These are phyloP conservation scores for Boletus coccyginus DNA, from an alignment of 768 basidiomycete species.

Conservation along the genomic window DNA sequence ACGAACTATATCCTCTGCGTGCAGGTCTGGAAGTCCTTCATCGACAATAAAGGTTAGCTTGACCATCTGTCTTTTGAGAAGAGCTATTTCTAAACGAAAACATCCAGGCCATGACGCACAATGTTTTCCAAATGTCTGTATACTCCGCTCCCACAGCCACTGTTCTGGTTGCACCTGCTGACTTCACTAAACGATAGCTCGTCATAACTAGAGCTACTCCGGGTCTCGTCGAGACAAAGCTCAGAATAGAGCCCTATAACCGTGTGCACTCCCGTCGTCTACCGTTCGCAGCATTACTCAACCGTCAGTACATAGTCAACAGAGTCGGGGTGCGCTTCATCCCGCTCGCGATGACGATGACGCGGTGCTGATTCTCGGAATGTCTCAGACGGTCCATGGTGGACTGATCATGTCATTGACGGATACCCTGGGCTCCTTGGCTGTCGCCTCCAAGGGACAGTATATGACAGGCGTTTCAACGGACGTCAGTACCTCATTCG, in stretches of 20 bases:
- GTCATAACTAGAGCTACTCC: constrained; percentile 64
- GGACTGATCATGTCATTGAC: constrained; percentile 80
- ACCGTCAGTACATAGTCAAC: constrained; percentile 54
- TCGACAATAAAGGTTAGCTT: constrained; percentile 64
- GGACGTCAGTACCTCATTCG: constrained; percentile 75
- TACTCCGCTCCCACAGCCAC: background rate
- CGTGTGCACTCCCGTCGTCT: constrained; percentile 39
- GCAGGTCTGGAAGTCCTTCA: constrained; percentile 78
- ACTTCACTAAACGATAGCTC: constrained; percentile 43
- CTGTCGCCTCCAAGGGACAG: constrained; percentile 77
- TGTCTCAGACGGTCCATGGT: constrained; percentile 62
- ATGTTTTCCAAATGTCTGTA: constrained; percentile 73
- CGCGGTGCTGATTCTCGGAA: background rate
- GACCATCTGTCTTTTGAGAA: fast-evolving
- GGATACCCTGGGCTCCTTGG: constrained; percentile 81
- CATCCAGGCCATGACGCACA: constrained; percentile 69
- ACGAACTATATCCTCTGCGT: background rate
- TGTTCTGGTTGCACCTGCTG: background rate
- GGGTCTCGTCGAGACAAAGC: constrained; percentile 63
- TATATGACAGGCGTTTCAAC: constrained; percentile 89
- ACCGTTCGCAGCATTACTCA: background rate
- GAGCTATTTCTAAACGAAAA: constrained; percentile 4
- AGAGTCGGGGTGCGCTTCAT: constrained; percentile 64
- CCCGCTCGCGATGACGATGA: background rate
- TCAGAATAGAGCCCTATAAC: constrained; percentile 75